Evolutionary conservation across 202 grass and related monocot genomes (phyloP).

Genomic region (Setaria viridis): DNA sequence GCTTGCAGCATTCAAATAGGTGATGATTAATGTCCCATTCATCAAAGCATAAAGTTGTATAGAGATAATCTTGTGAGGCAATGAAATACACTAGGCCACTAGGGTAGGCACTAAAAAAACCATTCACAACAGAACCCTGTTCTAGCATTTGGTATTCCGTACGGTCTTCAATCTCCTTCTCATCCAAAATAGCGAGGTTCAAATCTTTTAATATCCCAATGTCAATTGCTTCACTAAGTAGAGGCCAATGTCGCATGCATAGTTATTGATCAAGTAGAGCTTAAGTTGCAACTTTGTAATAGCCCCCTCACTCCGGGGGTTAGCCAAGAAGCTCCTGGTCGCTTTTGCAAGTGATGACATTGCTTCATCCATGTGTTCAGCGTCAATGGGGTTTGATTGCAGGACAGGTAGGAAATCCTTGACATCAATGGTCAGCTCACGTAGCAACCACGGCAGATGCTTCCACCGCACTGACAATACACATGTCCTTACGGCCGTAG

Average conservation of each 20-base stretch:
- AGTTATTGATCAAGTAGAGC: not conserved
- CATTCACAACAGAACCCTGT: not conserved
- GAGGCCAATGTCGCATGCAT: not conserved
- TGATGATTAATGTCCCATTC: not conserved
- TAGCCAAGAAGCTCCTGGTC: not conserved
- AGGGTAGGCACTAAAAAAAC: not conserved
- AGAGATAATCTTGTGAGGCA: constrained; percentile 27
- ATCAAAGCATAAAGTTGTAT: not conserved
- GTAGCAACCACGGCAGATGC: constrained; percentile 10
- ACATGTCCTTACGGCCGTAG: not conserved
- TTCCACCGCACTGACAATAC: constrained; percentile 24
- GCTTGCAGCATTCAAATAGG: constrained; percentile 39
- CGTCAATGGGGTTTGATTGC: not conserved
- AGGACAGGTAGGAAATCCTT: not conserved
- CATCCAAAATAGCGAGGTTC: not conserved
- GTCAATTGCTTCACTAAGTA: not conserved
- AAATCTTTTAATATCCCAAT: not conserved
- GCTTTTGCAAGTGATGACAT: not conserved
- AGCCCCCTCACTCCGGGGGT: too few relatives aligned
- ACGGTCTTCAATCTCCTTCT: not conserved
- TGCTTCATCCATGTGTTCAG: not conserved
- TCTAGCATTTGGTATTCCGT: not conserved
- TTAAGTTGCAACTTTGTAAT: constrained; percentile 3
- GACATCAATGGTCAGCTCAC: constrained; percentile 8
- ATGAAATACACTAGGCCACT: not conserved